These are phyloP conservation scores for Pythium phragmiticola DNA, from an alignment of 352 stramenopile species.

Conservation along the genomic window DNA sequence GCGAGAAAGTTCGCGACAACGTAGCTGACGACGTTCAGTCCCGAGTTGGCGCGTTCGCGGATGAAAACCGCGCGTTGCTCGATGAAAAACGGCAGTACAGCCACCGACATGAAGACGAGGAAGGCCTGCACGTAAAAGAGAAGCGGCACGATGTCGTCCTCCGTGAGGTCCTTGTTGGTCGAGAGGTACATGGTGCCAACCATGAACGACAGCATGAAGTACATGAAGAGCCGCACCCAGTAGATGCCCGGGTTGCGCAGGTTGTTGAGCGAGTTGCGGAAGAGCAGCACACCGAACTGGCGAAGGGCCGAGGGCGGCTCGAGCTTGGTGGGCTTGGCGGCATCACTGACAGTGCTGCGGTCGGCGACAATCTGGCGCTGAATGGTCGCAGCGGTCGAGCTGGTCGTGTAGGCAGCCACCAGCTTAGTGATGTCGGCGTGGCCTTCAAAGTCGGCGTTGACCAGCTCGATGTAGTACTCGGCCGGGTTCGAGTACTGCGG, in stretches of 20 bases:
- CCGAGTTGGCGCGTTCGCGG: constrained; percentile 34
- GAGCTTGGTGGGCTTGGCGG: constrained; percentile 29
- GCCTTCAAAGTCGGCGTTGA: constrained; percentile 1
- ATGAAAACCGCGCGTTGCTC: constrained; percentile 69
- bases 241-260: neutral
- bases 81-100: constrained; percentile 90
- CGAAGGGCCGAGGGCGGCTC: constrained; percentile 59
- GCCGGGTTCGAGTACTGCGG: constrained; percentile 67
- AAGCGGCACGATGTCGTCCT: constrained; percentile 48
- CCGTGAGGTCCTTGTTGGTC: constrained; percentile 40
- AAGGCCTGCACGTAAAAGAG: constrained; percentile 89
- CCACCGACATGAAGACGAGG: constrained; percentile 44
- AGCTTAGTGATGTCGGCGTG: neutral
- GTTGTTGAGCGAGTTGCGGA: constrained; percentile 39
- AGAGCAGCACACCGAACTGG: constrained; percentile 57
- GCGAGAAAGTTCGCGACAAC: constrained; percentile 54
- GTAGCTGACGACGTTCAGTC: constrained; percentile 48
- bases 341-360: constrained; percentile 17
- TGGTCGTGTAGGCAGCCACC: constrained; percentile 46
- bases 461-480: constrained; percentile 55
- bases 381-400: constrained; percentile 23
- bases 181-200: constrained; percentile 72
- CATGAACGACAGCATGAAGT: constrained; percentile 67
- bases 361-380: constrained; percentile 22
- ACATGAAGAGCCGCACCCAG: constrained; percentile 50